Conservation (phyloP, 2,329 filamentous ascomycete genomes). For the Pseudocercospora vitis region DNA sequence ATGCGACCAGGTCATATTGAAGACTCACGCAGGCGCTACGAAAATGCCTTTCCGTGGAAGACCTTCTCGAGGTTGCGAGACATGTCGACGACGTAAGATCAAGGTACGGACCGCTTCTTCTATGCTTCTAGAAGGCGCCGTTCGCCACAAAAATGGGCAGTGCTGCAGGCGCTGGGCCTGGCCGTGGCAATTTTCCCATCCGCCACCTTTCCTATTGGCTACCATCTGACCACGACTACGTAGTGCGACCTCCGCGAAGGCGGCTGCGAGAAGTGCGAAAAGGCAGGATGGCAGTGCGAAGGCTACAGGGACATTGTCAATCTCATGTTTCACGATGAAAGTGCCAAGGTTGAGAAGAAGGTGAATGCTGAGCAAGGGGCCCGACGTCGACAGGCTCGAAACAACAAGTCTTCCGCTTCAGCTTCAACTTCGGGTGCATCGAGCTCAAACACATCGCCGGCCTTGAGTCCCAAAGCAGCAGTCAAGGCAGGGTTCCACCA, state of each 20-base stretch:
- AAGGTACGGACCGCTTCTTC: constrained; percentile 20
- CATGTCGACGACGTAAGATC: constrained; percentile 27
- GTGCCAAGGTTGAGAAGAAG: constrained; percentile 17
- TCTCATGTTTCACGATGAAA: constrained; percentile 23
- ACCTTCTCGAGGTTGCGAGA: constrained; percentile 24
- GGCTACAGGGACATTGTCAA: constrained; percentile 18
- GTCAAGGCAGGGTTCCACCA: background rate
- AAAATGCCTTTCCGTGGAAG: constrained; percentile 22
- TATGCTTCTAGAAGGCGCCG: background rate
- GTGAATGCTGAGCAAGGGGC: constrained; percentile 17
- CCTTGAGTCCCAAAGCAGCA: background rate
- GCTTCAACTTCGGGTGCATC: constrained; percentile 1
- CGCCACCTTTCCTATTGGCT: constrained; percentile 12
- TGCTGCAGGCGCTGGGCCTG: background rate
- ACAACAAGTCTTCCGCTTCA: constrained; percentile 2
- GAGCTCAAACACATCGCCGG: constrained; percentile 3
- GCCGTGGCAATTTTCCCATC: too few species aligned
- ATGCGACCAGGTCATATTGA: background rate
- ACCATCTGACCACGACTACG: constrained; percentile 13
- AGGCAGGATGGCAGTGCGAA: constrained; percentile 21
- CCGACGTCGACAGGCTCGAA: constrained; percentile 12
- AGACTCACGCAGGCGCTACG: background rate
- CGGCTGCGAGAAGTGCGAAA: constrained; percentile 22
- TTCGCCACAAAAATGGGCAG: background rate
- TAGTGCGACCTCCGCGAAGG: constrained; percentile 21